A percentile compares a stretch with the other conserved stretches of the same genome.
These are phyloP conservation scores for Myotisia sp. DNA, from an alignment of 2,329 filamentous ascomycete genomes.

Conservation along the genomic window DNA sequence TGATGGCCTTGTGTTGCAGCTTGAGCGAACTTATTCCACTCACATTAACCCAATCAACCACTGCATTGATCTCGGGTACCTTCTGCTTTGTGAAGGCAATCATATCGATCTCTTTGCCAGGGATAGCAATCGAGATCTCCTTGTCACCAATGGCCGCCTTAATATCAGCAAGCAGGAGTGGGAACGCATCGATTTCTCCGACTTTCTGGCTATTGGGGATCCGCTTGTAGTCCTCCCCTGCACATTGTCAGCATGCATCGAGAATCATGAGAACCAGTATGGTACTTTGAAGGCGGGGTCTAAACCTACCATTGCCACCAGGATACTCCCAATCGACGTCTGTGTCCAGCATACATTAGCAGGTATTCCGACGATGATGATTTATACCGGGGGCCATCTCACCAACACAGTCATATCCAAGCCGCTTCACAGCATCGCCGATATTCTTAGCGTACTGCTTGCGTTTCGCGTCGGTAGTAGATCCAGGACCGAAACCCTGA, in stretches of 20 bases:
- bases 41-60: conserved; percentile 50
- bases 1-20: background rate
- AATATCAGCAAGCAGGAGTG: conserved; percentile 45
- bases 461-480: conserved; percentile 38
- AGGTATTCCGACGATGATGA: background rate
- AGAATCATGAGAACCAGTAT: conserved; percentile 15
- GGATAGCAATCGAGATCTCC: conserved; percentile 53
- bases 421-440: conserved; percentile 45
- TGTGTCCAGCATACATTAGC: conserved; percentile 10
- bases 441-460: conserved; percentile 50
- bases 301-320: conserved; percentile 47
- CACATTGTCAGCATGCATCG: background rate
- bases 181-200: conserved; percentile 48
- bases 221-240: conserved; percentile 43
- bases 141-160: conserved; percentile 46
- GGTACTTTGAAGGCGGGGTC: too few relatives aligned
- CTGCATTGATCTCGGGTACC: conserved; percentile 43
- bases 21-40: background rate
- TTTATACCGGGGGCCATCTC: conserved; percentile 13
- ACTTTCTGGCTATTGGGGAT: conserved; percentile 44
- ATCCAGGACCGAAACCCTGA: conserved; percentile 42
- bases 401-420: conserved; percentile 52
- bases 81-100: conserved; percentile 48
- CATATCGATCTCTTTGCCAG: conserved; percentile 50
- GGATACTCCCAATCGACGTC: conserved; percentile 56